These are phyloP conservation scores for Ascochyta lentis DNA, from an alignment of 2,329 filamentous ascomycete species.

Conservation along the genomic window DNA sequence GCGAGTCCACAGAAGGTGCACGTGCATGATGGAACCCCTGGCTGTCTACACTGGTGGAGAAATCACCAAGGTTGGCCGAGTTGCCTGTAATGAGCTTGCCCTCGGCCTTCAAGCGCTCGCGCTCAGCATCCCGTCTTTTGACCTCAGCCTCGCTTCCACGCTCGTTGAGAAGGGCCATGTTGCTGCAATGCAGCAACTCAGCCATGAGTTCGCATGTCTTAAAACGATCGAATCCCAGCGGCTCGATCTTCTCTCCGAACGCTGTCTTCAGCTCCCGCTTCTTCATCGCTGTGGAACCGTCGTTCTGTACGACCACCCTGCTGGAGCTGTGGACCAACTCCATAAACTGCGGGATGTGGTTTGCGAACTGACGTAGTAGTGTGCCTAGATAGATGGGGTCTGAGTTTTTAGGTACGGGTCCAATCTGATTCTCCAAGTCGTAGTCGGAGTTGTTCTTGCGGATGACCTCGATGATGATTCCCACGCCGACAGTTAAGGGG, in stretches of 20 bases:
- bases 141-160: conserved; percentile 88
- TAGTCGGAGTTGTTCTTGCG: conserved; percentile 99
- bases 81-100: conserved; percentile 71
- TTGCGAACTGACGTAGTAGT: conserved; percentile 84
- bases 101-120: conserved; percentile 78
- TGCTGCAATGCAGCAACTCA: conserved; percentile 94
- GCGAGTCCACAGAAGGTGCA: conserved; percentile 57
- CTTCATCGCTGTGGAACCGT: conserved; percentile 66
- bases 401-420: conserved; percentile 79
- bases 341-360: conserved; percentile 95
- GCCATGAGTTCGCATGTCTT: conserved; percentile 99
- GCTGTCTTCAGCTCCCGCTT: conserved; percentile 81
- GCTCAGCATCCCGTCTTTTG: conserved; percentile 76
- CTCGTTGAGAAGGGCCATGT: conserved; percentile 96
- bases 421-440: conserved; percentile 86
- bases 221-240: conserved; percentile 95
- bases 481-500: conserved; percentile 91
- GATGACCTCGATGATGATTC: conserved; percentile 97
- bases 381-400: conserved; percentile 97
- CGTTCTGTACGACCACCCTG: conserved; percentile 63
- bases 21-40: conserved; percentile 60
- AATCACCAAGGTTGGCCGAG: conserved; percentile 63
- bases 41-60: conserved; percentile 59
- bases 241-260: conserved; percentile 89
- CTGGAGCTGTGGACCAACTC: conserved; percentile 79